phyloP scores from a whole-genome alignment of 805 yeast species.

The Lipomyces spencermartinsiae region DNA sequence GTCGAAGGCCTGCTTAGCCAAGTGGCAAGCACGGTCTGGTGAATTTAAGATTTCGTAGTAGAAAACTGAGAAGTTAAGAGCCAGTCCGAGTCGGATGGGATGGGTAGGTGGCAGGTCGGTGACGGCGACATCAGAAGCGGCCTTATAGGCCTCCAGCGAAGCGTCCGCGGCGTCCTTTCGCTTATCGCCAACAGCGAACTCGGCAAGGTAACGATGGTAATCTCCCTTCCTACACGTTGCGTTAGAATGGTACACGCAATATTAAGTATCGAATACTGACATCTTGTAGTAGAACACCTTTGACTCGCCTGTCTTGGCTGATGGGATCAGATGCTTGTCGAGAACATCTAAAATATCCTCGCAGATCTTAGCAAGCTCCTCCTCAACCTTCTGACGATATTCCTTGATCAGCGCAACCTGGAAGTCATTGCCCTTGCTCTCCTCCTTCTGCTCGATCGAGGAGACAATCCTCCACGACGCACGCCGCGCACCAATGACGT shows the following conservation, averaged over 20 bases:
- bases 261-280: constrained; percentile 45
- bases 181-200: constrained; percentile 89
- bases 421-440: constrained; percentile 88
- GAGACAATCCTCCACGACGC: constrained; percentile 99
- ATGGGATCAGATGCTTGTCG: constrained; percentile 86
- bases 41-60: constrained; percentile 98
- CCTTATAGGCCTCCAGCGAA: constrained; percentile 91
- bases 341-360: constrained; percentile 90
- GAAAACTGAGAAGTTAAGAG: constrained; percentile 96
- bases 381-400: constrained; percentile 93
- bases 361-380: constrained; percentile 89
- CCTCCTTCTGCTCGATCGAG: constrained; percentile 97
- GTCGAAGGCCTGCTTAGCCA: constrained; percentile 98
- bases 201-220: constrained; percentile 98
- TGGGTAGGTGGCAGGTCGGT: constrained; percentile 98
- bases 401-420: constrained; percentile 91
- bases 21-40: constrained; percentile 98
- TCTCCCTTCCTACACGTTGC: constrained; percentile 72
- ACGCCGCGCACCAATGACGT: constrained; percentile 98
- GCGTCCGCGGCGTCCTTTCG: constrained; percentile 91
- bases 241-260: neutral
- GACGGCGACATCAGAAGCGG: constrained; percentile 96
- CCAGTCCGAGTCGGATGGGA: constrained; percentile 97
- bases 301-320: constrained; percentile 96
- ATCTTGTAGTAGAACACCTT: constrained; percentile 98